These are phyloP conservation scores for Phytopythium oedochilum DNA, from an alignment of 352 stramenopile genomes.

Conservation along the genomic window DNA sequence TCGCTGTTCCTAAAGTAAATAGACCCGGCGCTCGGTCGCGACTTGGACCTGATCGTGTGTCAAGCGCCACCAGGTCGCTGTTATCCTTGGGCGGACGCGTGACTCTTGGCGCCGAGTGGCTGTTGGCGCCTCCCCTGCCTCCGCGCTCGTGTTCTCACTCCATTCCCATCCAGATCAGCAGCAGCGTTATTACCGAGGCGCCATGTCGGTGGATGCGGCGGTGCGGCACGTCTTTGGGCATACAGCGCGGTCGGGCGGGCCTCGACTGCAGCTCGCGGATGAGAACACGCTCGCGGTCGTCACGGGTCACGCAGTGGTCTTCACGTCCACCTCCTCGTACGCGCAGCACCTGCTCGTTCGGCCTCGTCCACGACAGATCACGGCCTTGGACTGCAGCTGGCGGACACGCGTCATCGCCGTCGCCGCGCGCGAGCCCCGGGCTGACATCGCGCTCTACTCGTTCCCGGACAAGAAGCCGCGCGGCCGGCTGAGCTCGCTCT, in stretches of 20 bases:
- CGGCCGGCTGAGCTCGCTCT: constrained; percentile 28
- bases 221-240: constrained; percentile 68
- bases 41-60: not conserved
- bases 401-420: constrained; percentile 50
- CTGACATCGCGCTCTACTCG: constrained; percentile 60
- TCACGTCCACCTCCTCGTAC: constrained; percentile 54
- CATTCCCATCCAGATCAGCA: not conserved
- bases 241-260: constrained; percentile 17
- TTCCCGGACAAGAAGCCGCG: constrained; percentile 75
- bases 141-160: not conserved
- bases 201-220: constrained; percentile 50
- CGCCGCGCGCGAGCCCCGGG: constrained; percentile 41
- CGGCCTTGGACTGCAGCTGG: constrained; percentile 66
- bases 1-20: constrained; percentile 4
- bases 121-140: not conserved
- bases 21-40: not conserved
- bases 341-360: constrained; percentile 65
- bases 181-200: too few species aligned
- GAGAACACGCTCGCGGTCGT: constrained; percentile 60
- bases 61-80: not conserved
- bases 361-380: constrained; percentile 41
- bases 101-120: not conserved
- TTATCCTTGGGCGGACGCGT: not conserved
- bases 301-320: constrained; percentile 61
- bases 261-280: constrained; percentile 55